A percentile compares a stretch with the other conserved stretches of the same genome.
phyloP scores from a whole-genome alignment of 371 early-diverging fungal genomes.

The Lichtheimia hyalospora region DNA sequence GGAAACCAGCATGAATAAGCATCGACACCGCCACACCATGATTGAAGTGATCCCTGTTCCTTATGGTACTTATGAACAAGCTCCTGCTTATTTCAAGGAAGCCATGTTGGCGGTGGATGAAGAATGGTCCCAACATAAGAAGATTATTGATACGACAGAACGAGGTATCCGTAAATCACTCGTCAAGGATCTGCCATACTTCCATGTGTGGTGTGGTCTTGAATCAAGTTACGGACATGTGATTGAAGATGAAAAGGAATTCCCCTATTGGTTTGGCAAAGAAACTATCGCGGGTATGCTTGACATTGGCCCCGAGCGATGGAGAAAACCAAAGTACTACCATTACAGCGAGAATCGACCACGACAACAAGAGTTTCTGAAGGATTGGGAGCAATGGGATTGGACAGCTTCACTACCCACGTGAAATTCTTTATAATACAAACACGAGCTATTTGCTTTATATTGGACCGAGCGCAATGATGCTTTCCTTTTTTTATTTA shows the following conservation, averaged over 20 bases:
- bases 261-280: conserved; percentile 84
- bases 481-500: too few relatives aligned
- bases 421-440: too few relatives aligned
- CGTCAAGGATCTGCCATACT: conserved; percentile 84
- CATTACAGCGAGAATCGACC: conserved; percentile 54
- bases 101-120: conserved; percentile 47
- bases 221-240: conserved; percentile 92
- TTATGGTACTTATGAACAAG: conserved; percentile 68
- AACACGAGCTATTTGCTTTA: too few relatives aligned
- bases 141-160: conserved; percentile 79
- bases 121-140: conserved; percentile 93
- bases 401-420: conserved; percentile 59
- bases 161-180: conserved; percentile 74
- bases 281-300: conserved; percentile 80
- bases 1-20: conserved; percentile 80
- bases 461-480: too few relatives aligned
- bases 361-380: conserved; percentile 66
- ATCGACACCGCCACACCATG: conserved; percentile 77
- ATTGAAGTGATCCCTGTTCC: conserved; percentile 95
- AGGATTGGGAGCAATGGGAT: conserved; percentile 77
- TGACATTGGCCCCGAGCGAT: conserved; percentile 75
- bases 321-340: conserved; percentile 69
- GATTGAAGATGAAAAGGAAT: conserved; percentile 83
- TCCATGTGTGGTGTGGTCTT: conserved; percentile 94
- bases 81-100: conserved; percentile 82